Evolutionary conservation across 1,284 basidiomycete genomes (phyloP).

Genomic region (Ceratobasidium sp.): DNA sequence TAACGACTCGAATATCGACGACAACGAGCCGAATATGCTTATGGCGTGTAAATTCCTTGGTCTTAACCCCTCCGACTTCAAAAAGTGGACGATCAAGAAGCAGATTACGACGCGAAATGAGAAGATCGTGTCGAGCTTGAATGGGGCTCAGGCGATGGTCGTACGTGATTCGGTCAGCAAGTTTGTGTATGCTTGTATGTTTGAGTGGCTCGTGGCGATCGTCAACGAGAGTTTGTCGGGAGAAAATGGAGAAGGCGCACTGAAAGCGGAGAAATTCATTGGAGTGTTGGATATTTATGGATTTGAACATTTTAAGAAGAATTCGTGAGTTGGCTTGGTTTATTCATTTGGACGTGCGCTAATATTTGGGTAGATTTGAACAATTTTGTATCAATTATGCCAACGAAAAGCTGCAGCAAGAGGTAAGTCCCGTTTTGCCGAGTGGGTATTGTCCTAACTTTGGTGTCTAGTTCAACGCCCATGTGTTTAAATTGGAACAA

Average conservation of each 20-base stretch:
- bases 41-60: constrained; percentile 92
- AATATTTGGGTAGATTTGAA: constrained; percentile 79
- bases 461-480: constrained; percentile 86
- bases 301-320: constrained; percentile 96
- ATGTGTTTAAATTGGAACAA: constrained; percentile 99
- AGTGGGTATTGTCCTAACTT: constrained; percentile 46
- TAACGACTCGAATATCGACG: constrained; percentile 87
- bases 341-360: constrained; percentile 28
- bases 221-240: constrained; percentile 97
- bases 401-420: constrained; percentile 97
- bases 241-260: constrained; percentile 87
- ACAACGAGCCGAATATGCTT: constrained; percentile 85
- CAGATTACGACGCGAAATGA: constrained; percentile 95
- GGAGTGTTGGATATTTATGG: constrained; percentile 98
- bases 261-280: constrained; percentile 95
- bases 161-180: constrained; percentile 98
- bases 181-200: constrained; percentile 98
- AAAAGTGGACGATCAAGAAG: constrained; percentile 99
- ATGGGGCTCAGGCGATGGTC: constrained; percentile 91
- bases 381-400: constrained; percentile 99
- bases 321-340: constrained; percentile 55
- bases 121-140: constrained; percentile 92
- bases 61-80: constrained; percentile 93
- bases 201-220: constrained; percentile 98
- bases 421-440: constrained; percentile 65